Evolutionary conservation across 1,139 yeast species (phyloP), one percentile per base, ranked within the genome.

Genomic region (Debaryomycetaceae sp.): DNA sequence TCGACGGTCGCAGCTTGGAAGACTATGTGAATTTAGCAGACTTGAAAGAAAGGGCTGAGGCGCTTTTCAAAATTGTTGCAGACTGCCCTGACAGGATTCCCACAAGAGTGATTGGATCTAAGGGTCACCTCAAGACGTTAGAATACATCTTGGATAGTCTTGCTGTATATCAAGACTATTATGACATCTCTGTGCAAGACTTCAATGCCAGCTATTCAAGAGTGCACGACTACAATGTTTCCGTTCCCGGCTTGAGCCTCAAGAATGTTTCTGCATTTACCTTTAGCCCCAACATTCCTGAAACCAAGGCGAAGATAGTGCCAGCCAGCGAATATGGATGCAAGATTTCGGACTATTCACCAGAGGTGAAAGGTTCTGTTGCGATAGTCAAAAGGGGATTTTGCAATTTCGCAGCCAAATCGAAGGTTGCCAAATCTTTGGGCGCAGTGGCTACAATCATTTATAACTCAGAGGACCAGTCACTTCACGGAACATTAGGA

Each of bases 301-400:
- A 60, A 24, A 63, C 60, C 49, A 80, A 83, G 17, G 85, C 83
- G 40, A 72, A 74, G 45, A 95, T 89, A 54, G 78, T 80, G 17
- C 69, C 78, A 45, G 85, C 80, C 37, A 66, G 68, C 5, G 78
- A 80, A 58, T 60, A 66, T 44, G 97, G 97, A 14, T 90, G 97
- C 68, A 62, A 69, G 5, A 65, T 67, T 6, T 65, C 71, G 1
- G 95, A 89, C 61, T 89, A 66, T 64, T 78, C 82, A 5, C 61
- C 65, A 20, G 27, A 37, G 7, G 8, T 17, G 8, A 22, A 34
- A 8, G 40, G 36, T 4, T 27, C 24, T 8, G 17, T 42, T 11
- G 34, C 31, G 5, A 23, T 38, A 34, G 41, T 37, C 11, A 38
- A 31, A 33, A 14, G 44, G 34, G 44, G 44, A 7, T 23, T 13